phyloP scores from a whole-genome alignment of 2,329 filamentous ascomycete species.

The Dissoconium aciculare region DNA sequence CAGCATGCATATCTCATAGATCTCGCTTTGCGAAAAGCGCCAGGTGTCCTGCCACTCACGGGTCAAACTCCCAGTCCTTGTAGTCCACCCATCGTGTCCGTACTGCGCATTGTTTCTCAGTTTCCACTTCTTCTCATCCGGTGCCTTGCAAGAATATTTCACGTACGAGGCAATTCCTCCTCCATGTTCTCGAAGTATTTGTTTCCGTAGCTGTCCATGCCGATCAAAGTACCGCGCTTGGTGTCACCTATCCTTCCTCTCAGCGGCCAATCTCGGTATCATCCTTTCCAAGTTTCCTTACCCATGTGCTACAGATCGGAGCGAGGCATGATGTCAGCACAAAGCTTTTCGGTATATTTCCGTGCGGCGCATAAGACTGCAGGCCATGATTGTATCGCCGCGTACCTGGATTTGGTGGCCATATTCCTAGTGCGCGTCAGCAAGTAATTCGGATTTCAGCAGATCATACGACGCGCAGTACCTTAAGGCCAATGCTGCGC shows the following conservation, averaged over 20 bases:
- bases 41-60: too few species aligned
- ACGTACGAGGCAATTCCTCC: slow-evolving; percentile 78
- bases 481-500: slow-evolving; percentile 78
- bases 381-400: too few species aligned
- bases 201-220: slow-evolving; percentile 81
- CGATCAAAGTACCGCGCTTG: slow-evolving; percentile 78
- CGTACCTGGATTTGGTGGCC: slow-evolving; percentile 85
- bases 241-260: slow-evolving; percentile 61
- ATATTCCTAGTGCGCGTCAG: slow-evolving; percentile 54
- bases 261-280: slow-evolving; percentile 12
- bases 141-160: neutral
- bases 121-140: slow-evolving; percentile 2
- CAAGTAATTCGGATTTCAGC: slow-evolving; percentile 1
- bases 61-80: slow-evolving; percentile 70
- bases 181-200: slow-evolving; percentile 88
- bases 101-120: slow-evolving; percentile 37
- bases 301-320: slow-evolving; percentile 23
- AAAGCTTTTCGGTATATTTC: too few species aligned
- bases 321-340: too few species aligned
- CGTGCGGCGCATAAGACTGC: too few species aligned
- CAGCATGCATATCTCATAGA: too few species aligned
- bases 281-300: slow-evolving; percentile 12
- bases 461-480: slow-evolving; percentile 27
- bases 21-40: too few species aligned
- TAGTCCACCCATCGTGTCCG: slow-evolving; percentile 97